phyloP scores from a whole-genome alignment of 2,329 filamentous ascomycete species.

The Alternaria triticimaculans region DNA sequence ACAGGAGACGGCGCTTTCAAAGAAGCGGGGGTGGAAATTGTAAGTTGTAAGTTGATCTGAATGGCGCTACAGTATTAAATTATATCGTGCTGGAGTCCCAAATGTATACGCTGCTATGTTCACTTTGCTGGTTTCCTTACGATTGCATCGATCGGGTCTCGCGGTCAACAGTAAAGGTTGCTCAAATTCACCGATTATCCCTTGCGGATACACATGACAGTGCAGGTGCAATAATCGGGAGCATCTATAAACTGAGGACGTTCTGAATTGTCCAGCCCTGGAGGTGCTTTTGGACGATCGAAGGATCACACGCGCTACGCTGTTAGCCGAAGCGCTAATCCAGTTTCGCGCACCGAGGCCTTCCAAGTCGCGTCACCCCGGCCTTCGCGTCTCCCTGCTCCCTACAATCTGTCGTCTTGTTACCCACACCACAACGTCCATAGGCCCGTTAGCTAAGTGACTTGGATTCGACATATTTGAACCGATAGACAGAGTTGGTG shows the following conservation, averaged over 20 bases:
- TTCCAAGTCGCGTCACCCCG: not conserved
- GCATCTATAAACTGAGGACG: not conserved
- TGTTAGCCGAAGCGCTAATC: not conserved
- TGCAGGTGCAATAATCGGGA: not conserved
- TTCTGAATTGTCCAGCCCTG: not conserved
- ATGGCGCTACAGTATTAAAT: not conserved
- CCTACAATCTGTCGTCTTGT: not conserved
- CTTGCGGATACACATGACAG: not conserved
- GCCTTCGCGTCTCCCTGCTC: not conserved
- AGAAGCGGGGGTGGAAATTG: conserved; percentile 55
- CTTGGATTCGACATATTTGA: not conserved
- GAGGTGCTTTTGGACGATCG: not conserved
- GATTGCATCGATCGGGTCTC: not conserved
- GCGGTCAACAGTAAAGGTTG: not conserved
- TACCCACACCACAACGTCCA: not conserved
- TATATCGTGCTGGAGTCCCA: not conserved
- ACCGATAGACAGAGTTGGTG: not conserved
- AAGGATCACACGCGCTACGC: not conserved
- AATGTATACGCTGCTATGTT: not conserved
- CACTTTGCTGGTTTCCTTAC: not conserved
- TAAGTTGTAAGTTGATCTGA: conserved; percentile 43
- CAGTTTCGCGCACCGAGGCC: not conserved
- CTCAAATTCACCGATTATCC: not conserved
- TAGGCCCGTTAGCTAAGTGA: too few relatives aligned
- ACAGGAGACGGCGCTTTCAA: conserved; percentile 53